Percentiles rank a stretch among this genome's conserved stretches.
phyloP scores from a whole-genome alignment of 257 asterid species.

The Forsythia suspensa region DNA sequence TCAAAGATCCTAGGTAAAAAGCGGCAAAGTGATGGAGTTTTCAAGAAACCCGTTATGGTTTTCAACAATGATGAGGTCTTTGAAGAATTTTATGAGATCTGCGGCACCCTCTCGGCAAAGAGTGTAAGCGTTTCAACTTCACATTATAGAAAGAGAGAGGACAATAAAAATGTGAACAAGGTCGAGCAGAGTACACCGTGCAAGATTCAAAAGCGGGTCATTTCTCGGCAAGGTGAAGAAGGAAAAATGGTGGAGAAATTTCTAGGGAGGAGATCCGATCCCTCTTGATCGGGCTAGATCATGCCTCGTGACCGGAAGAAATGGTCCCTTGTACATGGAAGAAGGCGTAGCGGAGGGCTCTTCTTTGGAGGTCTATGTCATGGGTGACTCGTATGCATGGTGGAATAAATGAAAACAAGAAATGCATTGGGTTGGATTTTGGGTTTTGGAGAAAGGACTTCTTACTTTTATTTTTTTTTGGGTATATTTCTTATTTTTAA shows the following conservation, averaged over 20 bases:
- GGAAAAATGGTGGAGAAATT: constrained; percentile 41
- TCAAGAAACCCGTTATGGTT: too few species aligned
- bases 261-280: constrained; percentile 51
- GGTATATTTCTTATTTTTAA: too few species aligned
- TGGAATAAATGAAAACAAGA: too few species aligned
- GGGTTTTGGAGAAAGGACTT: too few species aligned
- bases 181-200: constrained; percentile 53
- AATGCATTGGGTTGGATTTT: too few species aligned
- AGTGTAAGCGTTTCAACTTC: constrained; percentile 36
- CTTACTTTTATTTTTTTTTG: too few species aligned
- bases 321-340: constrained; percentile 26
- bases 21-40: too few species aligned
- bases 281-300: constrained; percentile 47
- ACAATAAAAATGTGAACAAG: constrained; percentile 25
- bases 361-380: constrained; percentile 67
- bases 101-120: constrained; percentile 25
- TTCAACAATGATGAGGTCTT: too few species aligned
- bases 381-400: constrained; percentile 51
- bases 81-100: constrained; percentile 21
- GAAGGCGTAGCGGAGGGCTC: constrained; percentile 47
- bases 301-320: constrained; percentile 30
- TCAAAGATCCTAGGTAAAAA: too few species aligned
- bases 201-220: constrained; percentile 18
- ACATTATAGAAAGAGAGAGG: constrained; percentile 29
- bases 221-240: constrained; percentile 29